Evolutionary conservation across 345 rosid genomes (phyloP).

Genomic region (Populus alba): DNA sequence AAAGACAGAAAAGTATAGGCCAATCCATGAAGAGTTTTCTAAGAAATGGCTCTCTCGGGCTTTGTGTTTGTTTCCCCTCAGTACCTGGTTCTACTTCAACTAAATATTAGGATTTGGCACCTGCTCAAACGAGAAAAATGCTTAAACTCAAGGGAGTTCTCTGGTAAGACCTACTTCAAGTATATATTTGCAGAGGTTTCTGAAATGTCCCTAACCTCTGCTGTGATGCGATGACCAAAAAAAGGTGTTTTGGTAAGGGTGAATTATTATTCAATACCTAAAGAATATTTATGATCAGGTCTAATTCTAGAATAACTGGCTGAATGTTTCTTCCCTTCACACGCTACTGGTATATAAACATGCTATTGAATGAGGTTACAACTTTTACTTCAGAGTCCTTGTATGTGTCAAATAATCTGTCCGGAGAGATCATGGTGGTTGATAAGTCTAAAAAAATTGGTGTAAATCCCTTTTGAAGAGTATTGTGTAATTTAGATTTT

Average conservation of each 20-base stretch:
- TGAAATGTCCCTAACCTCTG: neutral
- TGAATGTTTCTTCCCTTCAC: neutral
- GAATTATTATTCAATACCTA: neutral
- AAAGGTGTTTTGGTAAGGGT: neutral
- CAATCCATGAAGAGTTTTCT: neutral
- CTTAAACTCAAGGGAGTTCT: neutral
- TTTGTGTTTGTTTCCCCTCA: neutral
- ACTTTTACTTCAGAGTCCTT: neutral
- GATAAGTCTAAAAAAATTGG: neutral
- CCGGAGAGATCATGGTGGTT: neutral
- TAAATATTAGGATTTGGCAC: neutral
- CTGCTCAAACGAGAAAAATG: neutral
- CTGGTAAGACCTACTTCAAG: neutral
- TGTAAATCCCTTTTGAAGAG: neutral
- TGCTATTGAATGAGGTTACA: neutral
- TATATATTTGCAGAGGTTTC: neutral
- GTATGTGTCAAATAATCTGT: neutral
- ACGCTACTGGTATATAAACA: neutral
- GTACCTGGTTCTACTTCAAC: neutral
- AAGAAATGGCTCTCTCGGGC: neutral
- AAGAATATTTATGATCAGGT: no score
- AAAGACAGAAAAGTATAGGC: neutral
- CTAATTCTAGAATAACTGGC: neutral
- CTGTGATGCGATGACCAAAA: neutral
- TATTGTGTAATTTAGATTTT: neutral